Evolutionary conservation across 2,329 filamentous ascomycete species (phyloP), one percentile per base, ranked within the genome.

Genomic region (Fusarium sublunatum): DNA sequence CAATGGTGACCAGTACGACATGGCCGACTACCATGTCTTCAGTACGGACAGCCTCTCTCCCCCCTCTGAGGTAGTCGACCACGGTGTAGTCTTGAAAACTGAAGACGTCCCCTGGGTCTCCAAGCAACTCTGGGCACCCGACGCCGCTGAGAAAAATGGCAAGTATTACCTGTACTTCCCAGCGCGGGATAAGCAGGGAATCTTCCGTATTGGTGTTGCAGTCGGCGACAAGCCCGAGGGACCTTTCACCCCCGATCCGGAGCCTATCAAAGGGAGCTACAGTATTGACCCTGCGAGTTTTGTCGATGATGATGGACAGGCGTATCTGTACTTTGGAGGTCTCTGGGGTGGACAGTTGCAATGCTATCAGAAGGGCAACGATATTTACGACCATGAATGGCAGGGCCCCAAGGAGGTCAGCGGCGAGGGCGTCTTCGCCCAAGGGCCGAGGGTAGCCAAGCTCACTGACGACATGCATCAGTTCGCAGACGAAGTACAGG

Each of bases 1-100:
- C 82, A 92, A 92, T 82, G 91, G 91, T 72, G 90, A 92, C 78
- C 91, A 93, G 74, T 93, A 92, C 75, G 91, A 92, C 79, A 93
- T 93, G 91, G 83, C 79, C 53, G 91, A 93, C 79, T 93, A 93
- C 82, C 90, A 93, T 76, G 91, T 93, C 74, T 88, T 93, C 76
- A 88, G 85, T 65, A 78, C 77, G 25, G 68, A 75, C 10, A 79
- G 78, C 26, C 76, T 86, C 55, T 82, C 86, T 52, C 79, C 82
- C 2, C 78, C 86, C 24, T 82, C 82, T 58, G 79, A 81, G 15
- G 88, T 92, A 3, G 88, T 82, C 19, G 91, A 93, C 78, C 90
- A 93, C 77, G 90, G 90, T 69, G 81, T 90, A 44, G 89, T 84
- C 12, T 83, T 94, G 36, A 82, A 81, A 50, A 79, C 84, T 40